A percentile compares a stretch with the other conserved stretches of the same genome.
Conservation (phyloP, 352 stramenopile genomes). For the Globisporangium canariense region DNA sequence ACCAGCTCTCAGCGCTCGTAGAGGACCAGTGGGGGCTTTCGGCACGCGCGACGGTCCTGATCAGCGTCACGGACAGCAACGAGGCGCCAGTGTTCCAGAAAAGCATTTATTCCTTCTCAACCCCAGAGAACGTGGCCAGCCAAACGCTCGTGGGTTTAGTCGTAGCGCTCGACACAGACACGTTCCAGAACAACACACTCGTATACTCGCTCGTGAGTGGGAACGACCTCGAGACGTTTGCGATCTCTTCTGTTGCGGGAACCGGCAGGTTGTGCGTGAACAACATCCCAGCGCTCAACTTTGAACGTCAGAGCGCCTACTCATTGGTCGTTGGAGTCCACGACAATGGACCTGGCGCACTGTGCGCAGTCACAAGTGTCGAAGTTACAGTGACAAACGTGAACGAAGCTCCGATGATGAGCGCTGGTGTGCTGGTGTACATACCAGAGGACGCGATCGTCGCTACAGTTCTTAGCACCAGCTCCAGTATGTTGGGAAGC, state of each 20-base stretch:
- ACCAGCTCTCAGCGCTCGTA: constrained; percentile 20
- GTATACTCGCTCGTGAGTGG: constrained; percentile 38
- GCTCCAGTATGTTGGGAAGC: not conserved
- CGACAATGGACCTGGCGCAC: constrained; percentile 25
- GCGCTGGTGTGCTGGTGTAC: constrained; percentile 18
- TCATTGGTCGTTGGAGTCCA: constrained; percentile 18
- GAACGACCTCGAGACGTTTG: constrained; percentile 41
- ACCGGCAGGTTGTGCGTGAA: constrained; percentile 33
- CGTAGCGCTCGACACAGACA: constrained; percentile 35
- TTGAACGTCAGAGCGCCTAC: constrained; percentile 30
- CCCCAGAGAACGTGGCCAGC: constrained; percentile 36
- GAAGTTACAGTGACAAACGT: constrained; percentile 22
- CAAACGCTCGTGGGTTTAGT: constrained; percentile 31
- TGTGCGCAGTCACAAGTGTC: constrained; percentile 22
- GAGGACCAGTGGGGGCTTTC: constrained; percentile 29
- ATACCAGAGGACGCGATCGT: constrained; percentile 23
- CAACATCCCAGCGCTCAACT: constrained; percentile 34
- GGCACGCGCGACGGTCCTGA: constrained; percentile 19
- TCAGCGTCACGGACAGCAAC: constrained; percentile 43
- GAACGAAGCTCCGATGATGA: constrained; percentile 24
- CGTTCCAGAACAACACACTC: constrained; percentile 50
- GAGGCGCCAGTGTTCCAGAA: constrained; percentile 39
- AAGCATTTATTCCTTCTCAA: constrained; percentile 26
- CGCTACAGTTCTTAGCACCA: not conserved
- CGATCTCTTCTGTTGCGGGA: constrained; percentile 32